phyloP scores from a whole-genome alignment of 2,329 filamentous ascomycete species.

The Apiospora kogelbergensis region DNA sequence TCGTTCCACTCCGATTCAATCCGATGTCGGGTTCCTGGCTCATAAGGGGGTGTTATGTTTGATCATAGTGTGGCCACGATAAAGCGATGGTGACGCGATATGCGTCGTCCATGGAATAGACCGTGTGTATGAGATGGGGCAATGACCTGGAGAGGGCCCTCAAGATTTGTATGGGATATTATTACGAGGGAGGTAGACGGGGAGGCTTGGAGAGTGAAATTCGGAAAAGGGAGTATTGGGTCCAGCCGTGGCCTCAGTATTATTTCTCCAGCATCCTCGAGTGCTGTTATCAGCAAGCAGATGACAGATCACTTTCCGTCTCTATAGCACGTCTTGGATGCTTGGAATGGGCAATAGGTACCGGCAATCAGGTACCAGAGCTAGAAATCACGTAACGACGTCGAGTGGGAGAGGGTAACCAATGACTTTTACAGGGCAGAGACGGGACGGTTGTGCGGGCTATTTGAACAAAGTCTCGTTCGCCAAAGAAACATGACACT shows the following conservation, averaged over 20 bases:
- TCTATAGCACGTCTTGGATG: not conserved
- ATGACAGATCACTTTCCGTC: not conserved
- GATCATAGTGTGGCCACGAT: slow-evolving; percentile 25
- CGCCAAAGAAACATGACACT: slow-evolving; percentile 1
- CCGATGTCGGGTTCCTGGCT: not conserved
- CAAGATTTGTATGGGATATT: slow-evolving; percentile 13
- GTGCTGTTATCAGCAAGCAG: not conserved
- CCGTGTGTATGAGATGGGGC: not conserved
- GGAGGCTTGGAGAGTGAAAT: not conserved
- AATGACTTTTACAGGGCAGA: not conserved
- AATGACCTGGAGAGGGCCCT: not conserved
- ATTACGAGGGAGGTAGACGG: slow-evolving; percentile 10
- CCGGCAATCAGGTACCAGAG: not conserved
- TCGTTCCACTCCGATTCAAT: not conserved
- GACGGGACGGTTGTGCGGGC: not conserved
- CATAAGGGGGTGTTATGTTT: slow-evolving; percentile 22
- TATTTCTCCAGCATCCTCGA: not conserved
- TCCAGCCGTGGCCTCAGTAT: not conserved
- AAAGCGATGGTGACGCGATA: slow-evolving; percentile 23
- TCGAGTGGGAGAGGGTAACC: not conserved
- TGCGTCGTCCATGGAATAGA: slow-evolving; percentile 31
- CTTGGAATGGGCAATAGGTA: not conserved
- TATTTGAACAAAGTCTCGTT: slow-evolving; percentile 3
- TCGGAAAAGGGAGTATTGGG: not conserved
- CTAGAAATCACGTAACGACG: not conserved